Percentiles rank a stretch among this genome's conserved stretches.
phyloP scores from a whole-genome alignment of 495 filamentous ascomycete species.

The Penicillium maclennaniae region DNA sequence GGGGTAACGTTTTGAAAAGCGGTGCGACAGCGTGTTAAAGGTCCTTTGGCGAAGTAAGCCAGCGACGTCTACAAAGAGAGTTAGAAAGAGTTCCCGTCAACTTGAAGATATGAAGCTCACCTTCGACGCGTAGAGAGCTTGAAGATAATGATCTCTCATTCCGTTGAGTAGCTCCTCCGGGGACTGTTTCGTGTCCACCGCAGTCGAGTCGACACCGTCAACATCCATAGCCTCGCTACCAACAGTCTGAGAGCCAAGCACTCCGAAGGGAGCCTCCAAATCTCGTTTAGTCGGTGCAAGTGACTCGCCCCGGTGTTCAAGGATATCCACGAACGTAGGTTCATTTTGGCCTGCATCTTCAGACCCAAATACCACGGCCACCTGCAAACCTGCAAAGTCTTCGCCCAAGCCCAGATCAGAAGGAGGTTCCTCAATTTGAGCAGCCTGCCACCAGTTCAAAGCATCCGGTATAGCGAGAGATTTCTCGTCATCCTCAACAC shows the following conservation, averaged over 20 bases:
- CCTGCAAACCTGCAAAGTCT: slow-evolving; percentile 28
- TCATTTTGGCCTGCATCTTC: slow-evolving; percentile 8
- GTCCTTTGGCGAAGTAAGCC: slow-evolving; percentile 96
- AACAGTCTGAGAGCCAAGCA: slow-evolving; percentile 14
- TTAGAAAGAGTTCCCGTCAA: slow-evolving; percentile 3
- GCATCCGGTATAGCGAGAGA: slow-evolving; percentile 5
- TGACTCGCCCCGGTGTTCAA: slow-evolving; percentile 20
- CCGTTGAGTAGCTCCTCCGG: slow-evolving; percentile 63
- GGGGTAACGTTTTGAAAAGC: slow-evolving; percentile 61
- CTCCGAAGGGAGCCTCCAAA: slow-evolving; percentile 4
- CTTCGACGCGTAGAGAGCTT: slow-evolving; percentile 88
- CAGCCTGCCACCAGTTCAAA: slow-evolving; percentile 38
- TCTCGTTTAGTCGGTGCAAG: slow-evolving; percentile 9
- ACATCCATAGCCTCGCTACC: slow-evolving; percentile 13
- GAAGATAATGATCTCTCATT: slow-evolving; percentile 73
- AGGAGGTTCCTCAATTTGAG: slow-evolving; percentile 35
- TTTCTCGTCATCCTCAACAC: slow-evolving; percentile 34
- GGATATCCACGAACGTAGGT: slow-evolving; percentile 20
- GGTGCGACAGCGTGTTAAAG: slow-evolving; percentile 79
- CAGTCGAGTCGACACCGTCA: slow-evolving; percentile 8
- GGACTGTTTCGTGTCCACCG: slow-evolving; percentile 39
- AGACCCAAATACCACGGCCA: slow-evolving; percentile 32
- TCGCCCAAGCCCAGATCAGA: slow-evolving; percentile 16
- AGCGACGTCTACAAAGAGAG: slow-evolving; percentile 62
- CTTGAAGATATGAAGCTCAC: slow-evolving; percentile 34